Conservation (phyloP, 305 asterid species). For the Caryopteris hybrid region DNA sequence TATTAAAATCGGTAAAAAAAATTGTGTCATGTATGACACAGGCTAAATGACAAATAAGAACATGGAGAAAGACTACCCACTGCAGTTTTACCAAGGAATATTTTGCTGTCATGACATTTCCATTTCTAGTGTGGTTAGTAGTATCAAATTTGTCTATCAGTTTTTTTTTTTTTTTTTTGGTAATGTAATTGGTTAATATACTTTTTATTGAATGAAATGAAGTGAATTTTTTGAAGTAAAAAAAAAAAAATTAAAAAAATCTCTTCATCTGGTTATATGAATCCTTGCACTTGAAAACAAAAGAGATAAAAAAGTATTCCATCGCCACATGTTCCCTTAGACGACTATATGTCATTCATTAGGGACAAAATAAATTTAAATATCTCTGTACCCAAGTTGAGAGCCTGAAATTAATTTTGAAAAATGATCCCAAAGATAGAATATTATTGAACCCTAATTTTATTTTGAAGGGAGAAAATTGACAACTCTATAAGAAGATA, state of each 20-base stretch:
- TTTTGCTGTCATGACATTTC: too few species aligned
- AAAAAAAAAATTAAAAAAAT: not conserved
- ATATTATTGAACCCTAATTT: not conserved
- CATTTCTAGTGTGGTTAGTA: too few species aligned
- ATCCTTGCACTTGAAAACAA: not conserved
- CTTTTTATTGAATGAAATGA: too few species aligned
- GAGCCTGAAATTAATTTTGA: not conserved
- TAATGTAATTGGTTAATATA: too few species aligned
- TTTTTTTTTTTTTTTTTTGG: too few species aligned
- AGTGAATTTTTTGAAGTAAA: not conserved
- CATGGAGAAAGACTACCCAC: too few species aligned
- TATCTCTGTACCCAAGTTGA: not conserved
- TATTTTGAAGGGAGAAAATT: not conserved
- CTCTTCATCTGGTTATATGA: not conserved
- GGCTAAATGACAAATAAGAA: too few species aligned
- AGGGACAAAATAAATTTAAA: not conserved
- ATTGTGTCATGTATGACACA: too few species aligned
- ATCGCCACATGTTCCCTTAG: not conserved
- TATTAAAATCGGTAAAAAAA: too few species aligned
- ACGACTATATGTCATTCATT: not conserved
- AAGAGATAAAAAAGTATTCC: not conserved
- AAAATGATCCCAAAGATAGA: not conserved
- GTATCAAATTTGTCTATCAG: too few species aligned
- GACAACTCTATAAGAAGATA: not conserved
- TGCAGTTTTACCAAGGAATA: too few species aligned